Evolutionary conservation across 116 monocot genomes (phyloP).

Genomic region (Dioscorea cayenensis): DNA sequence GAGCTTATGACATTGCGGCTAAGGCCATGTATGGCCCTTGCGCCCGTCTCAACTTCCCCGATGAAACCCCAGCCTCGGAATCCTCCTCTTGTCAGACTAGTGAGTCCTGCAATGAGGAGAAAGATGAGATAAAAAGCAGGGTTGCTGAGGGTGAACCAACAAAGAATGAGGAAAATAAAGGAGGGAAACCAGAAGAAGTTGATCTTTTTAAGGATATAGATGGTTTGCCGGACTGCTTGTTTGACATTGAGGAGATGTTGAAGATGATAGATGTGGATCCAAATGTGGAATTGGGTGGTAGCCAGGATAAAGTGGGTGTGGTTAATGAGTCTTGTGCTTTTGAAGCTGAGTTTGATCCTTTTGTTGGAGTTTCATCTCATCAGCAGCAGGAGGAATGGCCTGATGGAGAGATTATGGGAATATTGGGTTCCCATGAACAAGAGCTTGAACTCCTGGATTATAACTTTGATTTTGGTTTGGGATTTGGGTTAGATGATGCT

Average conservation of each 20-base stretch:
- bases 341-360: not conserved
- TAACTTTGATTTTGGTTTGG: not conserved
- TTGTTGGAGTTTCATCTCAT: not conserved
- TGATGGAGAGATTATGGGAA: not conserved
- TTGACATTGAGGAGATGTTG: not conserved
- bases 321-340: not conserved
- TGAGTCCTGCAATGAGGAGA: not conserved
- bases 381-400: not conserved
- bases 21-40: conserved; percentile 22
- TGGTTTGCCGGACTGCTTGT: not conserved
- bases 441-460: not conserved
- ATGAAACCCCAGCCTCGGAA: not conserved
- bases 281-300: not conserved
- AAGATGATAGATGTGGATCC: not conserved
- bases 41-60: conserved; percentile 19
- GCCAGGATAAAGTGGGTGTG: not conserved
- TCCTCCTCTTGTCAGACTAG: not conserved
- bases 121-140: not conserved
- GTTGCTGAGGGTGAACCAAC: too few species aligned
- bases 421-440: not conserved
- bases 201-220: not conserved
- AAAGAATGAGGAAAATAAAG: not conserved
- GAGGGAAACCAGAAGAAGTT: not conserved
- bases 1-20: conserved; percentile 44
- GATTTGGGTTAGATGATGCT: not conserved